Evolutionary conservation across 2,329 filamentous ascomycete species (phyloP), one percentile per base, ranked within the genome.

Genomic region (Colletotrichum sp.): DNA sequence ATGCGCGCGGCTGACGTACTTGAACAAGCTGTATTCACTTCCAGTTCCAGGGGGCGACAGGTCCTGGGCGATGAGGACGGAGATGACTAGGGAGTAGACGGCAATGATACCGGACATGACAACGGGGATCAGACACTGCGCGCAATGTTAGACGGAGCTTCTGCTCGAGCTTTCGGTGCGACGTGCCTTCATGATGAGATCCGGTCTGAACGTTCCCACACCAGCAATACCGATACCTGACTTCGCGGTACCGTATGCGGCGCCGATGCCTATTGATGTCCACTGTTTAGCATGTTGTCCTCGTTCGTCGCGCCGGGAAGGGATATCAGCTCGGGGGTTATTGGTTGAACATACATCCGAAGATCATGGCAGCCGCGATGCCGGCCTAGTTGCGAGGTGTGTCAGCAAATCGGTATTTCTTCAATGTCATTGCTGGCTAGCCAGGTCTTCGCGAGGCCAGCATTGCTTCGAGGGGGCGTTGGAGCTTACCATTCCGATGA

Each of bases 61-160:
- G 85, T 98, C 95, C 86, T 95, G 94, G 72, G 96, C 95, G 84
- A 99, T 99, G 80, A 99, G 92, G 82, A 99, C 97, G 21, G 96
- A 95, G 80, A 99, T 96, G 82, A 99, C 97, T 80, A 99, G 94
- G 68, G 96, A 95, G 88, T 99, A 99, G 80, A 99, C 97, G 75
- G 97, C 97, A 82, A 99, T 95, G 84, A 99, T 99, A 92, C 97
- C 97, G 81, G 97, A 98, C 97, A 99, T 99, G 89, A 99, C 94
- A 79, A 97, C 95, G 78, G 95, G 95, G 80, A 96, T 96, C 69
- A 96, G 88, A 73, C 94, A 96, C 94, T 96, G 80, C 39, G 24
- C 34, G 34, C 34, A 12, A 26, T 18, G 49, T 68, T 66, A 75
- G 70, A 62, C 6, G 57, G 13, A 36, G 24, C 30, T 32, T 10